Conservation (phyloP, 306 rosid species). For the Dryas alaskensis region DNA sequence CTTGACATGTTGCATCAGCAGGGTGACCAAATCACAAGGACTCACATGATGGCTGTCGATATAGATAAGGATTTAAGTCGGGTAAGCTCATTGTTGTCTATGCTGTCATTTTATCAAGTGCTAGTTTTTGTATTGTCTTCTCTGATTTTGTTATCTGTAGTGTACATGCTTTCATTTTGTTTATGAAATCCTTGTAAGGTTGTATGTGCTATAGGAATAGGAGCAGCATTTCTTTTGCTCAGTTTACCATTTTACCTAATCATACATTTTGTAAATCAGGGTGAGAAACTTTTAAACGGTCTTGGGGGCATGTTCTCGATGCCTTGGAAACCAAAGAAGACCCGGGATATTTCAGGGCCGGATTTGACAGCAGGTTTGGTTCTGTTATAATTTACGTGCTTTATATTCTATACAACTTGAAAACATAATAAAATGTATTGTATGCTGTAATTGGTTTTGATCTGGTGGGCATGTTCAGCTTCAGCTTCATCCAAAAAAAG, state of each 20-base stretch:
- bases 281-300: slow-evolving; percentile 86
- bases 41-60: slow-evolving; percentile 72
- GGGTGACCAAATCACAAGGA: slow-evolving; percentile 90
- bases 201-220: no score
- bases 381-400: slow-evolving; percentile 8
- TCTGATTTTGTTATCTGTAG: not conserved
- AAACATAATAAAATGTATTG: slow-evolving; percentile 6
- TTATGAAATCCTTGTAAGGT: no score
- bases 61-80: slow-evolving; percentile 78
- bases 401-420: not conserved
- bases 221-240: not conserved
- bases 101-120: not conserved
- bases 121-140: not conserved
- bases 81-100: slow-evolving; percentile 37
- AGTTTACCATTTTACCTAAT: not conserved
- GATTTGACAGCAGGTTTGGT: slow-evolving; percentile 63
- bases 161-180: not conserved
- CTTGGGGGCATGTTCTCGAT: slow-evolving; percentile 95
- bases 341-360: slow-evolving; percentile 65
- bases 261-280: slow-evolving; percentile 39
- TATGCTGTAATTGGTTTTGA: not conserved
- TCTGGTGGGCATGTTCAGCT: not conserved
- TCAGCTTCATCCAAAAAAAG: slow-evolving; percentile 34
- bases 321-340: slow-evolving; percentile 89
- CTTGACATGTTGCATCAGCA: slow-evolving; percentile 87